A percentile compares a stretch with the other conserved stretches of the same genome.
phyloP scores from a whole-genome alignment of 306 rosid species.

The Malus sieversii region DNA sequence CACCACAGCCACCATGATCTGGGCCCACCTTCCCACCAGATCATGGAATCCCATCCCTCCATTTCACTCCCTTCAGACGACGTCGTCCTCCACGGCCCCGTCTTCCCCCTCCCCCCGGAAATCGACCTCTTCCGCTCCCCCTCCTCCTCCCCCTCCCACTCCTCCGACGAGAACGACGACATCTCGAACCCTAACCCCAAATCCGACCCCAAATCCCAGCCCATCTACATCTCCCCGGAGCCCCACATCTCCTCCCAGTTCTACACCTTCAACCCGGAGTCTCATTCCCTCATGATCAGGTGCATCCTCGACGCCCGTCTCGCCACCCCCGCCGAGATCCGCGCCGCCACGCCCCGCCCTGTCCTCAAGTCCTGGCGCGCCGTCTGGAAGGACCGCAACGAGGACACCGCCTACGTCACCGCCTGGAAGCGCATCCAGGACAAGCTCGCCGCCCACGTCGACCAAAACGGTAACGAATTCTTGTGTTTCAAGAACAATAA shows the following conservation, averaged over 20 bases:
- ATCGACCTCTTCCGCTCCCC: constrained; percentile 67
- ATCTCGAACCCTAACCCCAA: constrained; percentile 26
- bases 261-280: constrained; percentile 85
- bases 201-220: constrained; percentile 9
- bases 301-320: constrained; percentile 74
- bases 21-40: constrained; percentile 33
- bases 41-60: constrained; percentile 42
- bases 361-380: constrained; percentile 93
- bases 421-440: constrained; percentile 99
- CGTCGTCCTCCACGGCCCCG: constrained; percentile 12
- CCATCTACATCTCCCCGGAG: constrained; percentile 58
- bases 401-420: constrained; percentile 88
- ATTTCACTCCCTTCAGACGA: constrained; percentile 26
- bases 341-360: constrained; percentile 62
- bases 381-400: constrained; percentile 98
- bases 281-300: constrained; percentile 84
- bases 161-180: constrained; percentile 33
- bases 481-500: constrained; percentile 93
- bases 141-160: constrained; percentile 33
- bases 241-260: constrained; percentile 89
- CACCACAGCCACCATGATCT: constrained; percentile 32
- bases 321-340: constrained; percentile 78
- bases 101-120: constrained; percentile 53
- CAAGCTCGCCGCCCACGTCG: constrained; percentile 60
- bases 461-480: constrained; percentile 53